These are phyloP conservation scores for Chlorella sp. DNA, from an alignment of 139 green algal genomes.

Conservation along the genomic window DNA sequence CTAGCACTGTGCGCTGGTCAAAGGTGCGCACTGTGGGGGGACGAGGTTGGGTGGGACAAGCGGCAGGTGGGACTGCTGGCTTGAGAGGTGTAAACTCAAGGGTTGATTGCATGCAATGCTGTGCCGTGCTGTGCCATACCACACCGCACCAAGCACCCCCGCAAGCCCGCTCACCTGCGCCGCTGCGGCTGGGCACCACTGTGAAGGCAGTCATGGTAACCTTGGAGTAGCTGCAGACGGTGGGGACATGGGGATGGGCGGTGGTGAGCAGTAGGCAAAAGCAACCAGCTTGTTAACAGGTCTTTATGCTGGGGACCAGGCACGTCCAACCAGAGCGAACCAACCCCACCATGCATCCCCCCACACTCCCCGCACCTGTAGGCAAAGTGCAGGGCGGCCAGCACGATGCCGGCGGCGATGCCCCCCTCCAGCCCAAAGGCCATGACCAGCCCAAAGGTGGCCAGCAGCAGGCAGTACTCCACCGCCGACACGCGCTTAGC, in stretches of 20 bases:
- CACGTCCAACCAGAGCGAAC: no score
- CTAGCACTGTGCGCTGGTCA: constrained; percentile 54
- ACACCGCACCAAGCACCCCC: no score
- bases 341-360: neutral
- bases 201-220: constrained; percentile 52
- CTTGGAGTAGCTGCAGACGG: constrained; percentile 22
- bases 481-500: constrained; percentile 31
- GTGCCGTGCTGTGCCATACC: neutral
- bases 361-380: constrained; percentile 64
- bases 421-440: constrained; percentile 58
- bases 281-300: no score
- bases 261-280: no score
- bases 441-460: constrained; percentile 73
- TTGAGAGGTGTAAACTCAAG: neutral
- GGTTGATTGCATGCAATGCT: neutral
- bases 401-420: constrained; percentile 73
- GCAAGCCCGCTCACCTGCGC: neutral
- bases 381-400: constrained; percentile 75
- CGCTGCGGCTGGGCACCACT: constrained; percentile 64
- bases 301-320: no score
- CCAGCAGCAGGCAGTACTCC: constrained; percentile 81
- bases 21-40: constrained; percentile 44
- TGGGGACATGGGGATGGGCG: neutral
- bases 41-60: no score
- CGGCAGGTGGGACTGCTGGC: no score